Evolutionary conservation across 2,329 filamentous ascomycete genomes (phyloP).

Genomic region (Helotiales sp.): DNA sequence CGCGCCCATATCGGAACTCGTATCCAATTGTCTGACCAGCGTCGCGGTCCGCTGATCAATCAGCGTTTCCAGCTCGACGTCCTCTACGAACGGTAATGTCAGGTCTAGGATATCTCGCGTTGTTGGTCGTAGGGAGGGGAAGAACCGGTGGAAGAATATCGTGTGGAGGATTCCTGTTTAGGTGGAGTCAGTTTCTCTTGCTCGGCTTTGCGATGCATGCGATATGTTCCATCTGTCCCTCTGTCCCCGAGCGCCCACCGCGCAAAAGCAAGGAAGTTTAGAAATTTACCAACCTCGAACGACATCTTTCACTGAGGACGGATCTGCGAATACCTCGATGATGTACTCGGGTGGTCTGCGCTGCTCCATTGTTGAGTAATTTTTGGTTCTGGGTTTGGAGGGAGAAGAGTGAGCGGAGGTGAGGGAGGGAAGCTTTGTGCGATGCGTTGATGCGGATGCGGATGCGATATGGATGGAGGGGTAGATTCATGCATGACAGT

Average conservation of each 20-base stretch:
- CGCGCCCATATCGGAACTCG: slow-evolving; percentile 53
- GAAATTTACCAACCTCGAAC: slow-evolving; percentile 72
- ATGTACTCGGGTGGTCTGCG: slow-evolving; percentile 82
- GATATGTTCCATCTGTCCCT: not conserved
- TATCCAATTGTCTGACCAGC: slow-evolving; percentile 77
- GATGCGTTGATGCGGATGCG: too few relatives aligned
- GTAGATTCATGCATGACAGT: slow-evolving; percentile 25
- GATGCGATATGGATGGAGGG: slow-evolving; percentile 27
- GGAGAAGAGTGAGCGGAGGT: slow-evolving; percentile 1
- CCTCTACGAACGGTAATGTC: slow-evolving; percentile 85
- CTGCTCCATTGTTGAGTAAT: slow-evolving; percentile 58
- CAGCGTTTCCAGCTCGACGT: slow-evolving; percentile 88
- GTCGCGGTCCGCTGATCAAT: slow-evolving; percentile 86
- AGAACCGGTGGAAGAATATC: slow-evolving; percentile 99
- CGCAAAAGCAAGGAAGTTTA: not conserved
- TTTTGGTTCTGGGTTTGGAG: slow-evolving; percentile 8
- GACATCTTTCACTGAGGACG: slow-evolving; percentile 86
- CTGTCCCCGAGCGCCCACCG: not conserved
- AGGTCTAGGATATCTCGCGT: slow-evolving; percentile 90
- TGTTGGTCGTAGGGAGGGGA: slow-evolving; percentile 80
- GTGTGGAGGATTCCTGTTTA: slow-evolving; percentile 83
- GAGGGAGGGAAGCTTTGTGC: slow-evolving; percentile 12
- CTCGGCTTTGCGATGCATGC: not conserved
- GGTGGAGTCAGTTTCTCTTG: slow-evolving; percentile 13
- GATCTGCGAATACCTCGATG: slow-evolving; percentile 92